These are phyloP conservation scores for Hymenoscyphus fraxineus DNA, from an alignment of 2,329 filamentous ascomycete genomes.

Conservation along the genomic window DNA sequence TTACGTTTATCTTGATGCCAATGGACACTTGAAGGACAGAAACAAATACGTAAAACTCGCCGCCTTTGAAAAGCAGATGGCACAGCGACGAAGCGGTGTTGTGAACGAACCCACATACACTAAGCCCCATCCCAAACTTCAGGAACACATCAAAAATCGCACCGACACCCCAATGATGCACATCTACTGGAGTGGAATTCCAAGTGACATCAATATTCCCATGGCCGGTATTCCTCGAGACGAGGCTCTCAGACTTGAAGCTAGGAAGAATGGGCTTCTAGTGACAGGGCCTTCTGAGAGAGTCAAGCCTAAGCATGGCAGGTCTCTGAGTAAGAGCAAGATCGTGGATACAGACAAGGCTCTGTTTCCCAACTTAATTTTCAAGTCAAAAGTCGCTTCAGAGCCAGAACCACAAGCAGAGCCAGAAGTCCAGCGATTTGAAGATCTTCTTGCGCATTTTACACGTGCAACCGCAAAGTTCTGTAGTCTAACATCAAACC, in stretches of 20 bases:
- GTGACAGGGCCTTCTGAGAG: neutral
- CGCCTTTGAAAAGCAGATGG: neutral
- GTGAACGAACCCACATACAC: neutral
- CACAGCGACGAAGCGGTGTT: neutral
- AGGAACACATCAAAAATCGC: slow-evolving; percentile 22
- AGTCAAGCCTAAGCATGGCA: neutral
- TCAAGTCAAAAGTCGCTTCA: neutral
- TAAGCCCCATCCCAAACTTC: slow-evolving; percentile 25
- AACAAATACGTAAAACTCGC: slow-evolving; percentile 16
- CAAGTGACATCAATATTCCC: slow-evolving; percentile 16
- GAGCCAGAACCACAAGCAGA: neutral
- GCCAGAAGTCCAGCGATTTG: neutral
- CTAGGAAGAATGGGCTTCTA: neutral
- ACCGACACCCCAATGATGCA: slow-evolving; percentile 18
- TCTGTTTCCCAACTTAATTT: neutral
- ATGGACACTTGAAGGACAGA: slow-evolving; percentile 20
- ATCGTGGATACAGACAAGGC: neutral
- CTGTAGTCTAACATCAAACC: slow-evolving; percentile 23
- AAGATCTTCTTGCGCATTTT: neutral
- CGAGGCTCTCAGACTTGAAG: neutral
- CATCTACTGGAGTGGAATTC: slow-evolving; percentile 23
- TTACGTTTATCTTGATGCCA: slow-evolving; percentile 18
- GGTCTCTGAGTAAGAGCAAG: neutral
- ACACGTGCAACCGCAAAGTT: neutral
- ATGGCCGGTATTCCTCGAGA: slow-evolving; percentile 24